phyloP scores from a whole-genome alignment of 2,329 filamentous ascomycete genomes.

The Talaromyces sp. region DNA sequence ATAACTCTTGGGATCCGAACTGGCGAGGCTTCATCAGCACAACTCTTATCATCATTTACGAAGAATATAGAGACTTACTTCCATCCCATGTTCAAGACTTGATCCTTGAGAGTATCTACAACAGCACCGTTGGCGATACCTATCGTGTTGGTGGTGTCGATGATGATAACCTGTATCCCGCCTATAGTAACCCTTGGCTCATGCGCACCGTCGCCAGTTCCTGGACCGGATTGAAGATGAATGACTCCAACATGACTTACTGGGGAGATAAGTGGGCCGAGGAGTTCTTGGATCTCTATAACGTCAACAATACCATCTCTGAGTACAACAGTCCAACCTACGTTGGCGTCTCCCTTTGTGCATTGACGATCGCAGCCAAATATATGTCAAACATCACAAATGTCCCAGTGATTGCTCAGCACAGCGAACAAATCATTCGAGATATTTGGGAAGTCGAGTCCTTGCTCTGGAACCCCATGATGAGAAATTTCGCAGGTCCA shows the following conservation, averaged over 20 bases:
- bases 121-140: slow-evolving; percentile 57
- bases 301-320: slow-evolving; percentile 55
- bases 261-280: slow-evolving; percentile 57
- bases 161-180: slow-evolving; percentile 60
- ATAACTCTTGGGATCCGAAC: slow-evolving; percentile 60
- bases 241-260: slow-evolving; percentile 58
- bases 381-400: slow-evolving; percentile 46
- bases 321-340: slow-evolving; percentile 65
- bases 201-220: slow-evolving; percentile 61
- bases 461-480: slow-evolving; percentile 55
- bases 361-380: slow-evolving; percentile 58
- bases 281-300: slow-evolving; percentile 57
- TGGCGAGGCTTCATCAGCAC: slow-evolving; percentile 64
- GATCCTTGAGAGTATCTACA: slow-evolving; percentile 54
- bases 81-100: slow-evolving; percentile 37
- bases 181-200: slow-evolving; percentile 60
- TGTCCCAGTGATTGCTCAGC: slow-evolving; percentile 51
- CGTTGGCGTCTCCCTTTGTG: slow-evolving; percentile 59
- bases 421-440: slow-evolving; percentile 52
- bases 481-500: slow-evolving; percentile 62
- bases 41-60: slow-evolving; percentile 56
- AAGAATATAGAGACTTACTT: slow-evolving; percentile 55
- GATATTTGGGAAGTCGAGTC: slow-evolving; percentile 54
- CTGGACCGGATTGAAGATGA: slow-evolving; percentile 56
- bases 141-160: slow-evolving; percentile 61